Evolutionary conservation across 169 alveolate genomes (phyloP), one percentile per base, ranked within the genome.

Genomic region (Cryptosporidium sp.): DNA sequence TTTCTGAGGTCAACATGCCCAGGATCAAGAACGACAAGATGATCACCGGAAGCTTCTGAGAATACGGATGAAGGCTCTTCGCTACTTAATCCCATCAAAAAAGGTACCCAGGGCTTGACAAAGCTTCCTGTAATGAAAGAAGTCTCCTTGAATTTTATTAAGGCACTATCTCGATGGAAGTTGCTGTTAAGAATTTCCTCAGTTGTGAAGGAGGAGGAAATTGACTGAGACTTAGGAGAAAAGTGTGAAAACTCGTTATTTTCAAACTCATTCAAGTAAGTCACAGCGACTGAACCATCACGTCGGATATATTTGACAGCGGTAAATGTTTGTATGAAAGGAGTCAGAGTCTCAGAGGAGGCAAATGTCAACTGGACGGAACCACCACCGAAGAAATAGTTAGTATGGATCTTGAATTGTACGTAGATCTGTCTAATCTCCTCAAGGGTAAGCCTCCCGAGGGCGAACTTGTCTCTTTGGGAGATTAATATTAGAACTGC

Each of bases 1-100:
- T 65, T 70, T 26, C 58, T 45, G 31, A 70, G 67, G 5, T 45
- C n/a, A 10, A 70, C 84, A 50, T 70, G 51, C 12, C 69, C 84
- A 9, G 51, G 84, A 50, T 70, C 84, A 21, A 48, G 18, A 4
- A 10, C 26, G 6, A 39, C 31, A 4, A 70, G 65, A 43, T 1
- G 31, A 10, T 70, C 84, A 43, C 8, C 21, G 3, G 84, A 37
- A 9, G 62, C 84, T 12, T 69, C 62, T 3, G 55, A 43, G n/a
- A 5, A 33, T 4, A 41, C 35, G 16, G 18, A 31, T 18, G 35
- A 43, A 9, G 0, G 39, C 3, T 39, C 16, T 14, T 16, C 51
- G 5, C 58, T 29, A 1, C 21, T 8, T 14, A 69, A 33, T 69
- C 80, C 80, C 23, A n/a, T 26, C 37, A 55, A 8, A 18, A 55